These are phyloP conservation scores for Chlorella ohadii DNA, from an alignment of 139 green algal genomes.

Conservation along the genomic window DNA sequence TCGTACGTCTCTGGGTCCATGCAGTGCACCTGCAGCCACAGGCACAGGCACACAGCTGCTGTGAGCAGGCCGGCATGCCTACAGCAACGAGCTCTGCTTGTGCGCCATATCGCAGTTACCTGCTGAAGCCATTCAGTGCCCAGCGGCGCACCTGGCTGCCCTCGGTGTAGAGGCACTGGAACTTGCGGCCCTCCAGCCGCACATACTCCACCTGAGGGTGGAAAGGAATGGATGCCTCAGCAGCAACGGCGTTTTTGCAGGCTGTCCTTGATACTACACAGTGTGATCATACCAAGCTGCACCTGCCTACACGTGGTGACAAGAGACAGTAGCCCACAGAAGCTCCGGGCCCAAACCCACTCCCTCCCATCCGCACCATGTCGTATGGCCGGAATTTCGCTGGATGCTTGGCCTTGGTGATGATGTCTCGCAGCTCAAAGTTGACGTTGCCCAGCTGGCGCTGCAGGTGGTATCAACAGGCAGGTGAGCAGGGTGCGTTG, in stretches of 20 bases:
- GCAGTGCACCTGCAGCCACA: slow-evolving; percentile 38
- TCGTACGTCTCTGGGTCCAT: slow-evolving; percentile 57
- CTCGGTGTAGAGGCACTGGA: slow-evolving; percentile 55
- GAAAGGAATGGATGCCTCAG: too few relatives aligned
- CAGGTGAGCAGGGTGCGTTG: neutral
- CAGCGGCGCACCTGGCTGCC: neutral
- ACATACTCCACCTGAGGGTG: slow-evolving; percentile 32
- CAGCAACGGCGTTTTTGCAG: too few relatives aligned
- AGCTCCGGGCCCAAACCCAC: too few relatives aligned
- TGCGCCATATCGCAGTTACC: neutral
- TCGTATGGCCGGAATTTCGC: slow-evolving; percentile 46
- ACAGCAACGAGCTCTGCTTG: neutral
- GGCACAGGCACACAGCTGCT: neutral
- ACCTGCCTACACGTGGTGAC: too few relatives aligned
- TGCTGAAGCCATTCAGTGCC: too few relatives aligned
- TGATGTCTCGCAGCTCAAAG: slow-evolving; percentile 59
- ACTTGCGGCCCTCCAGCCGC: slow-evolving; percentile 43
- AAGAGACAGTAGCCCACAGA: too few relatives aligned
- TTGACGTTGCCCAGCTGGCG: slow-evolving; percentile 60
- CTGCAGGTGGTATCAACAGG: neutral
- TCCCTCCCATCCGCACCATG: slow-evolving; percentile 6
- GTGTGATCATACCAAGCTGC: too few relatives aligned
- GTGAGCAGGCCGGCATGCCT: neutral
- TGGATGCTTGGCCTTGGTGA: slow-evolving; percentile 44
- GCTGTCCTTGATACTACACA: too few relatives aligned